Percentiles rank a stretch among this genome's conserved stretches.
Conservation (phyloP, 768 basidiomycete genomes). For the Pisolithus sp. region DNA sequence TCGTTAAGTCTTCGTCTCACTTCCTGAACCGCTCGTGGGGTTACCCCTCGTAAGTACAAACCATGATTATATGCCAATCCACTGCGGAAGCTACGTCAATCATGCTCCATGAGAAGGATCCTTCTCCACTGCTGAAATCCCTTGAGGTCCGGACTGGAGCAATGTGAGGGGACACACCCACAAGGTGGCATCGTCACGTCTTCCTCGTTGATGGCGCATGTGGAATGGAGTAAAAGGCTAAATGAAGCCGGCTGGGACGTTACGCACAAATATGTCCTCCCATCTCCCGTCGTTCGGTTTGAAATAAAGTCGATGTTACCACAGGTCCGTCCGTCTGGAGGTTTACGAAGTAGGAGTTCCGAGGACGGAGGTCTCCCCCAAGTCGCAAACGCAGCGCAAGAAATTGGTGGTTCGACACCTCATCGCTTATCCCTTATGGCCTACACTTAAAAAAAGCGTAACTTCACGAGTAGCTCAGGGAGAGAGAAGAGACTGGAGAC, state of each 20-base stretch:
- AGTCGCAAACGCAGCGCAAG: constrained; percentile 75
- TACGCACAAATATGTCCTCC: constrained; percentile 76
- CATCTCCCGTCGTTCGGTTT: constrained; percentile 56
- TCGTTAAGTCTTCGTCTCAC: constrained; percentile 3
- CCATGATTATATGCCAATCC: constrained; percentile 9
- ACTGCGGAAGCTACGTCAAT: constrained; percentile 1
- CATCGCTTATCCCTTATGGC: constrained; percentile 77
- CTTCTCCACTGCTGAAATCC: constrained; percentile 18
- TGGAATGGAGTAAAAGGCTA: constrained; percentile 40
- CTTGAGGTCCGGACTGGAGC: not conserved
- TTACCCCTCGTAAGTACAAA: constrained; percentile 20
- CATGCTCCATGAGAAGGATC: constrained; percentile 20
- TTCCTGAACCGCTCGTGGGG: constrained; percentile 1
- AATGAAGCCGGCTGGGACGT: constrained; percentile 6
- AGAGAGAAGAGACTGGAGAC: constrained; percentile 5
- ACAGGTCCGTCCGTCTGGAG: constrained; percentile 91
- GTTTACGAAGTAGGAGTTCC: constrained; percentile 88
- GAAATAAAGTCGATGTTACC: constrained; percentile 90
- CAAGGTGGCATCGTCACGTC: constrained; percentile 36
- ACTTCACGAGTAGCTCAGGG: too few relatives aligned
- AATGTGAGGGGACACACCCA: constrained; percentile 14
- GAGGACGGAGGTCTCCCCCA: constrained; percentile 67
- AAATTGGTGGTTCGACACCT: constrained; percentile 76
- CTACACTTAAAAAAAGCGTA: too few relatives aligned
- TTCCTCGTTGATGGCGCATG: constrained; percentile 75